Conservation (phyloP, 2,329 filamentous ascomycete species). For the Orbilia blumenaviensis region DNA sequence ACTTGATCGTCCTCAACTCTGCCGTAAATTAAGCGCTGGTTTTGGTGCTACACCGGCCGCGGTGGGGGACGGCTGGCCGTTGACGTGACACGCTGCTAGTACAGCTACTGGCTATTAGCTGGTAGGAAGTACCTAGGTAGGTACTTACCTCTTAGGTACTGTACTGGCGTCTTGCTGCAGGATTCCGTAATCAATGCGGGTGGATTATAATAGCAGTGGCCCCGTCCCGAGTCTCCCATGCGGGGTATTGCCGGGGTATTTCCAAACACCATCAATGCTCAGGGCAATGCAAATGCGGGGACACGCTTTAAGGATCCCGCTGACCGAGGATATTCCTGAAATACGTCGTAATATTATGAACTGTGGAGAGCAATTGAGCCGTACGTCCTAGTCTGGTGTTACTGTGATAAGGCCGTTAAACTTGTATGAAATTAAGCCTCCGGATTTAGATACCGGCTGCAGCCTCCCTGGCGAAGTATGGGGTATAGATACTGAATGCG, state of each 20-base stretch:
- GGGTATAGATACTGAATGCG: neutral
- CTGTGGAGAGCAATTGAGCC: neutral
- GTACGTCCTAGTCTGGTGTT: constrained; percentile 1
- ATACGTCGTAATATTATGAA: neutral
- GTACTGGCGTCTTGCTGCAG: too few relatives aligned
- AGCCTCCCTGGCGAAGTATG: neutral
- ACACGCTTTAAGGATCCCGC: neutral
- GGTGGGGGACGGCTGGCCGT: neutral
- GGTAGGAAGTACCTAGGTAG: too few relatives aligned
- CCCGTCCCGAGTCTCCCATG: constrained; percentile 9
- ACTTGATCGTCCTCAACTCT: neutral
- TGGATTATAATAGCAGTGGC: too few relatives aligned
- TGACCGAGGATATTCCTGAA: neutral
- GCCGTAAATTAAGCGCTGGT: neutral
- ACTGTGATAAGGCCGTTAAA: neutral
- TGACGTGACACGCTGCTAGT: neutral
- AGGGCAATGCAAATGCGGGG: neutral
- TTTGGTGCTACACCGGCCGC: neutral
- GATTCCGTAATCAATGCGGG: neutral
- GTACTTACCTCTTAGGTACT: too few relatives aligned
- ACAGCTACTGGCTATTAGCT: too few relatives aligned
- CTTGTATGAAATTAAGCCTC: neutral
- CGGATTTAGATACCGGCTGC: neutral
- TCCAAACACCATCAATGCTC: neutral
- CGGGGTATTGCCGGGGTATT: constrained; percentile 17